These are phyloP conservation scores for Fremontodendron californicum DNA, from an alignment of 345 rosid species.

Conservation along the genomic window DNA sequence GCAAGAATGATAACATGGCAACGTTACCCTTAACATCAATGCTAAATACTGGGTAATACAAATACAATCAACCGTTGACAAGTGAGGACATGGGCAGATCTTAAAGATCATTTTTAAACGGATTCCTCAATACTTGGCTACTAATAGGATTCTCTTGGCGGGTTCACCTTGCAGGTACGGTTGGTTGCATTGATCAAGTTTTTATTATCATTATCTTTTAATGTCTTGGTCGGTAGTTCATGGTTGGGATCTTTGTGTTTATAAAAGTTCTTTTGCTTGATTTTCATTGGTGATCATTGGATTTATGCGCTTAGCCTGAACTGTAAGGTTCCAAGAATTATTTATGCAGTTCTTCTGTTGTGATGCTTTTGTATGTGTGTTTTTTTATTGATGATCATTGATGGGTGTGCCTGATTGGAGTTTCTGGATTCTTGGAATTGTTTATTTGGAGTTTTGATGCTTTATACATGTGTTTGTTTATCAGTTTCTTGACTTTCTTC, in stretches of 20 bases:
- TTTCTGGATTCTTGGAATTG: not conserved
- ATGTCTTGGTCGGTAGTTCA: slow-evolving; percentile 1
- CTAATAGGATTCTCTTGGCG: not conserved
- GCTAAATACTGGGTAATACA: not conserved
- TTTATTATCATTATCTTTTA: not conserved
- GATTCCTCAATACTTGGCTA: not conserved
- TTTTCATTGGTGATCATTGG: not conserved
- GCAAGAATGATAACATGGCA: not conserved
- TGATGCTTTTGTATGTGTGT: not conserved
- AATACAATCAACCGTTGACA: not conserved
- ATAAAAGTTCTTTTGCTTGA: not conserved
- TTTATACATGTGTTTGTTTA: not conserved
- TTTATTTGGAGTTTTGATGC: not conserved
- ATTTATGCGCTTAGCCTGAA: not conserved
- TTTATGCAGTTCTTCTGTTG: not conserved
- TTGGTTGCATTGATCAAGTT: not conserved
- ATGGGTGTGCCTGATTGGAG: not conserved
- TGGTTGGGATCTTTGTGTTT: not conserved
- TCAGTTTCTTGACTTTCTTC: not conserved
- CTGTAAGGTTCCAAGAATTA: not conserved
- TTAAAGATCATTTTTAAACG: not conserved
- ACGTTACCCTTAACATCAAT: not conserved
- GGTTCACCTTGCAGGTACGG: not conserved
- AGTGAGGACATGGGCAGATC: not conserved
- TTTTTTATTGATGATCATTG: not conserved